Base-by-base conservation (phyloP, 116 monocot genomes). In the Zostera marina region DNA sequence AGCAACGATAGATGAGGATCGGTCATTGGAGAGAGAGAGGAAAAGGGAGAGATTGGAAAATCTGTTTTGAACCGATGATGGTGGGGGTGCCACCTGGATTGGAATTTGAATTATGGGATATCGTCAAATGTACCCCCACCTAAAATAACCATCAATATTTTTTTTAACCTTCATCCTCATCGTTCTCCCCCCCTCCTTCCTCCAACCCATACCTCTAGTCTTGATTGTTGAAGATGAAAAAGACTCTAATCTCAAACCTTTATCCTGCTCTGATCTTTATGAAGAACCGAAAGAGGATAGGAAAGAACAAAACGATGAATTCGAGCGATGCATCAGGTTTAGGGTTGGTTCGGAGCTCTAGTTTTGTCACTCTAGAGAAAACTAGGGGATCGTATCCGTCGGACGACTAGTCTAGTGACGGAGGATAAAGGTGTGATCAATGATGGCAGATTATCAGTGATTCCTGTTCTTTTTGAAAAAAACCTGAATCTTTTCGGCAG, bases 211-310 rank as follows among this genome's bases (percentile, higher is more conserved):
- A n/a, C n/a, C n/a, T n/a, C n/a, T n/a, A 59, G 60, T 69, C 65
- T 54, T 74, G 46, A 59, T 74, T 41, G 45, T 65, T 54, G 60
- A 65, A 22, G 47, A 62, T 20, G 47, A 48, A 10, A 10, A 19
- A 1, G 32, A 39, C 32, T 19, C 39, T 9, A 10, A 56, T 1
- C 24, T 20, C 48, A 52, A 8, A 20, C 16, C 42, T 5, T 9
- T 10, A 15, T 19, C 53, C 56, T 13, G 10, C 49, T 12, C 20
- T 24, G 20, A 40, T 9, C 7, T 43, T 46, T 8, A 52, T 0
- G 19, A 11, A 20, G 46, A 32, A 56, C 39, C 10, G 53, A 21
- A 56, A 11, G 39, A n/a, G 56, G 40, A 11, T 15, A n/a, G 14
- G 32, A 24, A 24, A 32, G 32, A 32, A 32, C 32, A 32, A 5